Evolutionary conservation across 2,329 filamentous ascomycete genomes (phyloP).

Genomic region (Nigrospora oryzae): DNA sequence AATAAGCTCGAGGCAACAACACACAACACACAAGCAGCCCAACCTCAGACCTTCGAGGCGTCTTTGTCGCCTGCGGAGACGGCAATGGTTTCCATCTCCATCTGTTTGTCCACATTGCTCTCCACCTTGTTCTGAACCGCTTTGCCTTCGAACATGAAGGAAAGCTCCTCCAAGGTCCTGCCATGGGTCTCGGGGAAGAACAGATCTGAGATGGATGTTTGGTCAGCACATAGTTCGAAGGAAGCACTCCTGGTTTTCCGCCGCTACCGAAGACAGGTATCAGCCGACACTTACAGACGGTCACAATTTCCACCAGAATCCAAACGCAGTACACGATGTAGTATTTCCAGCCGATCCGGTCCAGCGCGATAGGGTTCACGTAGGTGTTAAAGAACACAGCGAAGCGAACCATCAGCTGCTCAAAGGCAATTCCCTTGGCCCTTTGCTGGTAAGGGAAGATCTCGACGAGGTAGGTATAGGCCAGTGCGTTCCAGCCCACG

Average conservation of each 20-base stretch:
- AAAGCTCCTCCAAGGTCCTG: constrained; percentile 23
- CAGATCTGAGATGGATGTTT: constrained; percentile 4
- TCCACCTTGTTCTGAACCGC: constrained; percentile 15
- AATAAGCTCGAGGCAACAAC: too few species aligned
- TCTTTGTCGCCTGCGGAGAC: neutral
- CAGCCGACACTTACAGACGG: constrained; percentile 12
- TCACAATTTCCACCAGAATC: constrained; percentile 23
- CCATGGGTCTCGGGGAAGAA: constrained; percentile 24
- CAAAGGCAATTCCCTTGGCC: constrained; percentile 26
- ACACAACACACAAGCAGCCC: too few species aligned
- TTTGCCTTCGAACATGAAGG: constrained; percentile 24
- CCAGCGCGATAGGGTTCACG: constrained; percentile 33
- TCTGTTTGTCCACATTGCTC: constrained; percentile 19
- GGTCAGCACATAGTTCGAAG: neutral
- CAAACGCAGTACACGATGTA: constrained; percentile 26
- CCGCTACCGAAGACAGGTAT: too few species aligned
- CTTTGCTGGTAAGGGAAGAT: constrained; percentile 27
- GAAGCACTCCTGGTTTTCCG: too few species aligned
- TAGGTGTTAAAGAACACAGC: constrained; percentile 38
- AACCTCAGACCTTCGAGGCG: neutral
- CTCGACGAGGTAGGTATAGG: constrained; percentile 27
- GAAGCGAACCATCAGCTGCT: constrained; percentile 27
- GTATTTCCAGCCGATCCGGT: constrained; percentile 28
- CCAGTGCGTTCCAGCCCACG: constrained; percentile 24
- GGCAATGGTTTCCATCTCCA: constrained; percentile 11